Evolutionary conservation across 2,329 filamentous ascomycete species (phyloP).

Genomic region (Neofusicoccum sp.): DNA sequence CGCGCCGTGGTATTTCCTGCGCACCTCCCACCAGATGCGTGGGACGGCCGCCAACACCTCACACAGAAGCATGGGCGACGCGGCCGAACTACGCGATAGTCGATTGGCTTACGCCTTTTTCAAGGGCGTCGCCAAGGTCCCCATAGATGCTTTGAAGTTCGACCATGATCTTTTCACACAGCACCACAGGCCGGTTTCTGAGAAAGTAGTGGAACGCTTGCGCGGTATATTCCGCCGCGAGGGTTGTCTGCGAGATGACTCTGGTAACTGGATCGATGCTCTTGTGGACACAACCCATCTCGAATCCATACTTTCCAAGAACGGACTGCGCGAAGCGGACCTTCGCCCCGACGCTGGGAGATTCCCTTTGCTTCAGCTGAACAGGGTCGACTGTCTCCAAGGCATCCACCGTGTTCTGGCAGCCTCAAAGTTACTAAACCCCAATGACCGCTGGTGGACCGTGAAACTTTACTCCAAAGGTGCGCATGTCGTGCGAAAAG

Average conservation of each 20-base stretch:
- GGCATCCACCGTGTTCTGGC: constrained; percentile 26
- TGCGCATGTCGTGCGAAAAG: constrained; percentile 12
- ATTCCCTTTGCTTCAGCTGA: constrained; percentile 22
- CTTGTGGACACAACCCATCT: not conserved
- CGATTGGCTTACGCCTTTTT: not conserved
- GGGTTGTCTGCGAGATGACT: not conserved
- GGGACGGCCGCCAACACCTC: not conserved
- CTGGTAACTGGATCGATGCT: not conserved
- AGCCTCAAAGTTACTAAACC: constrained; percentile 24
- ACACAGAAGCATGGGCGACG: not conserved
- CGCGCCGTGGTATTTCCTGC: not conserved
- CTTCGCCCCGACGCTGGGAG: not conserved
- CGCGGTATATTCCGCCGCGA: not conserved
- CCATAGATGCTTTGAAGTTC: not conserved
- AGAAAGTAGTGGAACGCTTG: not conserved
- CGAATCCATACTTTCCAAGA: not conserved
- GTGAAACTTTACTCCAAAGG: constrained; percentile 26
- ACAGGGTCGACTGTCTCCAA: constrained; percentile 24
- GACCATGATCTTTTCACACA: not conserved
- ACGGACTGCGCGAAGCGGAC: not conserved
- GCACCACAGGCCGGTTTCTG: not conserved
- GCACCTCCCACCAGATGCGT: not conserved
- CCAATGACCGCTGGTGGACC: constrained; percentile 30
- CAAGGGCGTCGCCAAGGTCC: not conserved
- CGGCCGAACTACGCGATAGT: not conserved